Evolutionary conservation across 2,329 filamentous ascomycete genomes (phyloP).

Genomic region (Paecilomyces sp.): DNA sequence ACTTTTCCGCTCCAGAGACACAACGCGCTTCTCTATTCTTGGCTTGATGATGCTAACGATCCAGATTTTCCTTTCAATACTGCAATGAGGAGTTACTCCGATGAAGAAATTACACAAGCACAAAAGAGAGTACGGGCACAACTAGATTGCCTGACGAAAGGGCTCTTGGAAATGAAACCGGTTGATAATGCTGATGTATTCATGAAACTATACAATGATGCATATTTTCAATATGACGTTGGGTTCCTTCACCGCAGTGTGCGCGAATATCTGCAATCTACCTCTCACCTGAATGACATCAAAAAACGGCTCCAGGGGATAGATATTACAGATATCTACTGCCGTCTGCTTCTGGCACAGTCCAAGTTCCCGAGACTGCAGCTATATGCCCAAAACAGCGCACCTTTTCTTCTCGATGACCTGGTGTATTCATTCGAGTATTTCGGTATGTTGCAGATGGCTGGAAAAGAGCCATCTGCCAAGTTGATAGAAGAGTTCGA

Average conservation of each 20-base stretch:
- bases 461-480: not conserved
- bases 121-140: not conserved
- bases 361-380: not conserved
- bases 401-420: not conserved
- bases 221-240: not conserved
- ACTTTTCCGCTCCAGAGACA: not conserved
- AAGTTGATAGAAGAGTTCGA: not conserved
- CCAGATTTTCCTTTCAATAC: not conserved
- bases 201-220: not conserved
- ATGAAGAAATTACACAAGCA: not conserved
- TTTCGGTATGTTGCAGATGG: not conserved
- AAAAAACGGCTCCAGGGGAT: not conserved
- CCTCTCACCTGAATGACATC: not conserved
- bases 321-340: not conserved
- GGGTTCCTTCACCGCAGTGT: constrained; percentile 2
- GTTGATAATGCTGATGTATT: not conserved
- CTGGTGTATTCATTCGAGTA: not conserved
- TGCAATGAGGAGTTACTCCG: not conserved
- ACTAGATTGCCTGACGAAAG: not conserved
- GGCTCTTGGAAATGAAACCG: constrained; percentile 1
- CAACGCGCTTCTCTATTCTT: not conserved
- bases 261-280: not conserved
- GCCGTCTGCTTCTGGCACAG: not conserved
- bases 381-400: not conserved
- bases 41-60: constrained; percentile 3